phyloP scores from a whole-genome alignment of 176 grass and related monocot species.

The Eragrostis nindensis region DNA sequence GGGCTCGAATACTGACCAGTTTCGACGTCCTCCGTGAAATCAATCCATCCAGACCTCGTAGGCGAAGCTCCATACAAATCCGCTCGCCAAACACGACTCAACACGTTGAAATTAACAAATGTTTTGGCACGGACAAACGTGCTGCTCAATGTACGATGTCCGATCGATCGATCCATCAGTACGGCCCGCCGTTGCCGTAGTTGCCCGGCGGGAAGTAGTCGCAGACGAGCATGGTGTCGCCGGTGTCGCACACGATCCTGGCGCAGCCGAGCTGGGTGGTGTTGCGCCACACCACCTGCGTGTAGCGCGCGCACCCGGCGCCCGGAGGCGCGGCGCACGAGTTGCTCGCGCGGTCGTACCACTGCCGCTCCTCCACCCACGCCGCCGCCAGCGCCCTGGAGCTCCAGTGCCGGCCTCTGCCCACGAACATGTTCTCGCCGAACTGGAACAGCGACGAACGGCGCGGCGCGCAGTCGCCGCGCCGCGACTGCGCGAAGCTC shows the following conservation, averaged over 20 bases:
- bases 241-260: slow-evolving; percentile 48
- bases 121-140: too few relatives aligned
- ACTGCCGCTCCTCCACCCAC: slow-evolving; percentile 49
- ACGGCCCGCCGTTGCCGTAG: slow-evolving; percentile 46
- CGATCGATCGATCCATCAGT: too few relatives aligned
- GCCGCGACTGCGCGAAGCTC: slow-evolving; percentile 45
- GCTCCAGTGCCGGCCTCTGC: slow-evolving; percentile 47
- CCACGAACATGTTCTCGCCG: slow-evolving; percentile 66
- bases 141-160: not conserved
- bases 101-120: not conserved
- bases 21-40: too few relatives aligned
- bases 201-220: slow-evolving; percentile 76
- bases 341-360: slow-evolving; percentile 31
- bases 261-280: slow-evolving; percentile 56
- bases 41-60: too few relatives aligned
- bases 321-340: slow-evolving; percentile 36
- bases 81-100: too few relatives aligned
- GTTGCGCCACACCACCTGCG: slow-evolving; percentile 48
- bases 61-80: too few relatives aligned
- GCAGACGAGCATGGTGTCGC: slow-evolving; percentile 60
- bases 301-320: slow-evolving; percentile 49
- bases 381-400: slow-evolving; percentile 23
- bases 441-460: slow-evolving; percentile 61
- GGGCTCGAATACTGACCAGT: too few relatives aligned
- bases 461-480: too few relatives aligned